Conservation (phyloP, 75 land plant species). For the Sequoiadendron giganteum region DNA sequence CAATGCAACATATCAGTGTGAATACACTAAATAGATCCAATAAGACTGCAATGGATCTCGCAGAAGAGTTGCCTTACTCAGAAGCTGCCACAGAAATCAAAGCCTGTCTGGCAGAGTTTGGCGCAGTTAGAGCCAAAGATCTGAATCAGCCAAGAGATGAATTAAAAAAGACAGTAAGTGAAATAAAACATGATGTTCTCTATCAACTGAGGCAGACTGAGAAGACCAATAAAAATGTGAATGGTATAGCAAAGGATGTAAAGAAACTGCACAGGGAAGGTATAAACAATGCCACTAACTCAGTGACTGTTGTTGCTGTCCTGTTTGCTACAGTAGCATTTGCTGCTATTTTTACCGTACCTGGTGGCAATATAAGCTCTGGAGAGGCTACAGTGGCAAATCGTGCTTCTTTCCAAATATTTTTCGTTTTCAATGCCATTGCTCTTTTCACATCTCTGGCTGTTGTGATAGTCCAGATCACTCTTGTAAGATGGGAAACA, state of each 20-base stretch:
- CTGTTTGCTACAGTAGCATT: constrained; percentile 77
- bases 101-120: constrained; percentile 28
- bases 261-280: constrained; percentile 66
- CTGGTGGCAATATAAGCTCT: constrained; percentile 43
- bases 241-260: constrained; percentile 58
- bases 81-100: constrained; percentile 52
- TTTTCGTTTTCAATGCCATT: constrained; percentile 63
- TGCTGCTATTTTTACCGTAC: constrained; percentile 71
- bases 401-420: constrained; percentile 43
- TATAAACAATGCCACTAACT: constrained; percentile 69
- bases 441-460: constrained; percentile 68
- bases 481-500: constrained; percentile 62
- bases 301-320: constrained; percentile 73
- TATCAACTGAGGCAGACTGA: constrained; percentile 63
- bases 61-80: constrained; percentile 50
- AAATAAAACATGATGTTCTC: constrained; percentile 57
- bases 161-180: constrained; percentile 56
- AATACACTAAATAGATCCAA: constrained; percentile 55
- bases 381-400: constrained; percentile 41
- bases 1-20: constrained; percentile 49
- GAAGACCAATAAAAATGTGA: constrained; percentile 59
- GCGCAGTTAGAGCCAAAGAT: constrained; percentile 56
- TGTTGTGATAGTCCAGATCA: constrained; percentile 74
- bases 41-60: constrained; percentile 68
- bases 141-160: constrained; percentile 71